phyloP scores from a whole-genome alignment of 1,139 yeast genomes.

The Eremothecium cymbalariae region DNA sequence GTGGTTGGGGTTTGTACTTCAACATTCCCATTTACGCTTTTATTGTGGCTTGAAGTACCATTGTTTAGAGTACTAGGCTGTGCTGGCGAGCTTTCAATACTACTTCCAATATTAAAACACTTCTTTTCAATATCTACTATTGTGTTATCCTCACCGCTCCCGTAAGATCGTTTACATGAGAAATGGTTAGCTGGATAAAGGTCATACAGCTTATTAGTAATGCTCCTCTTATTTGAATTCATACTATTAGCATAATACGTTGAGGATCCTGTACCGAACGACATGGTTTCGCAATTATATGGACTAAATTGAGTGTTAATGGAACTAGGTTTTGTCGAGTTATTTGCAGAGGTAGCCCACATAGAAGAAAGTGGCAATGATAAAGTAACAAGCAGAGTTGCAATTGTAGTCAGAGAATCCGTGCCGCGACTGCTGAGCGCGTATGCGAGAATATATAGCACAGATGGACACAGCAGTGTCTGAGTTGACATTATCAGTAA shows the following conservation, averaged over 20 bases:
- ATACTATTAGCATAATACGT: neutral
- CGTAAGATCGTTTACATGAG: neutral
- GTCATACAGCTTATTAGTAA: neutral
- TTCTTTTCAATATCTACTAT: slow-evolving; percentile 9
- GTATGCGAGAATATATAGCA: slow-evolving; percentile 51
- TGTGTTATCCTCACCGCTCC: slow-evolving; percentile 1
- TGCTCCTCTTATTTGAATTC: neutral
- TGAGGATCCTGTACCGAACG: neutral
- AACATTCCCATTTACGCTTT: neutral
- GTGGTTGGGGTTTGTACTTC: slow-evolving; percentile 28
- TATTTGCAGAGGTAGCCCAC: slow-evolving; percentile 72
- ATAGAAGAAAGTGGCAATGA: slow-evolving; percentile 76
- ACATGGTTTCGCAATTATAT: neutral
- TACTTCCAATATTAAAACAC: too few species aligned
- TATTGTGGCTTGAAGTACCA: too few species aligned
- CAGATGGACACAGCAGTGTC: slow-evolving; percentile 69
- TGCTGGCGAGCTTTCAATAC: too few species aligned
- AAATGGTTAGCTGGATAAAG: neutral
- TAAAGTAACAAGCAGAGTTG: slow-evolving; percentile 44
- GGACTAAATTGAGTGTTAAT: slow-evolving; percentile 17
- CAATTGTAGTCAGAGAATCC: slow-evolving; percentile 35
- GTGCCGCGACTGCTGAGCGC: slow-evolving; percentile 28
- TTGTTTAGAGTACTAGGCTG: too few species aligned
- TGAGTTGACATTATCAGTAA: slow-evolving; percentile 76
- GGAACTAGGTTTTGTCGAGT: slow-evolving; percentile 33